phyloP scores from a whole-genome alignment of 257 asterid species.

The Penstemon barbatus region DNA sequence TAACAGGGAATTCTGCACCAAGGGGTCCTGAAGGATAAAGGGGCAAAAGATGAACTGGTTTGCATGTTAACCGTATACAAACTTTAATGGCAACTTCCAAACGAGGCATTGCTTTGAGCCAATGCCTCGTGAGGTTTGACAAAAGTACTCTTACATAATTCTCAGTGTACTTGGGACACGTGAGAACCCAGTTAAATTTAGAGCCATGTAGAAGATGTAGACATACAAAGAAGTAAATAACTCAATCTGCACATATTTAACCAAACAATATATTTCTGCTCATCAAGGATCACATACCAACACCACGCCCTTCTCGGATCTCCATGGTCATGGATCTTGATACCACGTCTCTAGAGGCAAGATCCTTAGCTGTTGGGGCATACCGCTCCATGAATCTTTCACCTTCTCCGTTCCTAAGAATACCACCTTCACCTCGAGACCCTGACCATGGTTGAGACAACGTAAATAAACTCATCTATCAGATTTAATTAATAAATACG shows the following conservation, averaged over 20 bases:
- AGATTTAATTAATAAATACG: not conserved
- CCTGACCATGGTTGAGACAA: slow-evolving; percentile 49
- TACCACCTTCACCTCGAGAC: slow-evolving; percentile 99
- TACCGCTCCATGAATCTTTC: slow-evolving; percentile 99
- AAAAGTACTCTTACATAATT: not conserved
- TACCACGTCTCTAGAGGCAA: slow-evolving; percentile 97
- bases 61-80: too few relatives aligned
- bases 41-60: too few relatives aligned
- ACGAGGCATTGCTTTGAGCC: too few relatives aligned
- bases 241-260: slow-evolving; percentile 1
- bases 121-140: too few relatives aligned
- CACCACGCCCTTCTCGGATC: slow-evolving; percentile 99
- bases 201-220: not conserved
- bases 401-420: slow-evolving; percentile 95
- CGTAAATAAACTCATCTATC: not conserved
- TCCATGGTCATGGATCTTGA: slow-evolving; percentile 99
- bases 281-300: slow-evolving; percentile 55
- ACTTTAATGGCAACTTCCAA: too few relatives aligned
- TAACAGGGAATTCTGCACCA: too few relatives aligned
- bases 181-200: slow-evolving; percentile 7
- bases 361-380: slow-evolving; percentile 99
- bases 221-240: not conserved
- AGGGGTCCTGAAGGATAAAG: too few relatives aligned
- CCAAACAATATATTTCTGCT: slow-evolving; percentile 13
- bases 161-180: slow-evolving; percentile 3